Base-by-base conservation (phyloP, 805 yeast species). In the Suhomyces pyralidae region DNA sequence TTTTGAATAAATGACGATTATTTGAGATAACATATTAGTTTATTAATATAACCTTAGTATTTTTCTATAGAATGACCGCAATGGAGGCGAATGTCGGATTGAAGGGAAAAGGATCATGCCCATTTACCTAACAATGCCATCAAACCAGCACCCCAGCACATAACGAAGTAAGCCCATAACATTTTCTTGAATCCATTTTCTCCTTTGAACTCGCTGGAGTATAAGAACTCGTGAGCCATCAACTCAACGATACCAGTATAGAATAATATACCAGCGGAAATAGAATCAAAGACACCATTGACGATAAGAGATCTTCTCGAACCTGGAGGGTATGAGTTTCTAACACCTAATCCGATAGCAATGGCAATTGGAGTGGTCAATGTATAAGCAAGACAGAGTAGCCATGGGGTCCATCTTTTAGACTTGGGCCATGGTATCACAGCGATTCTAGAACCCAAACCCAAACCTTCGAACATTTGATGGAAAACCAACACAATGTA, bases 401-500 rank as follows among this genome's bases (percentile, higher is more conserved):
- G 14, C 74, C 74, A 70, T 15, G 90, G 90, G 0, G 85, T 79
- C 58, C 62, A 70, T 56, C 76, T 71, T 59, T 63, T 67, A 20
- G 60, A 54, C 7, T 60, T 48, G 7, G 87, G 86, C 81, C 85
- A 85, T 2, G 76, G 71, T 0, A 82, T 75, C 28, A 76, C 77
- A 1, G 90, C 86, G 36, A 87, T 76, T 67, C 96, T 81, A 7
- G 93, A 80, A 22, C 96, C 96, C 58, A 90, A 74, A 54, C 96
- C 96, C 47, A 90, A 76, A 48, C 96, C 96, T 71, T 89, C 96
- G 63, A 89, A 89, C 75, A 84, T 76, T 69, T 89, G 96, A 66
- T 90, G 91, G 76, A 82, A 83, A 4, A 84, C 81, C 44, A 74
- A 56, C n/a, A 86, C 96, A 56, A 86, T 79, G 67, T 86, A 88